Evolutionary conservation across 352 stramenopile species (phyloP).

Genomic region (Phytopythium aichiense): DNA sequence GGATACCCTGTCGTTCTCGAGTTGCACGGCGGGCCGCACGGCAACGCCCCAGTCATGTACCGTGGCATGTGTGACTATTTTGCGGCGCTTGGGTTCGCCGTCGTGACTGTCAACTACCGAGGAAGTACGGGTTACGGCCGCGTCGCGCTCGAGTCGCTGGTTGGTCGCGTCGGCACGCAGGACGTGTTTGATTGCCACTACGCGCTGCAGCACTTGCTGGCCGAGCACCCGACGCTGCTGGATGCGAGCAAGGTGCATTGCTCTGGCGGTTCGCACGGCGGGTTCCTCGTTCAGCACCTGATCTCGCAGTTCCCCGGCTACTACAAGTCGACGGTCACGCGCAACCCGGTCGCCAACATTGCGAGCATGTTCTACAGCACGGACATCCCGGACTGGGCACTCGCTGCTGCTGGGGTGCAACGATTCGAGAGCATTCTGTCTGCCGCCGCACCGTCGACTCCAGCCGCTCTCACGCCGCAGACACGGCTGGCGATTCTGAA

Average conservation of each 20-base stretch:
- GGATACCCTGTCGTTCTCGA: slow-evolving; percentile 80
- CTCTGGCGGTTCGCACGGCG: slow-evolving; percentile 94
- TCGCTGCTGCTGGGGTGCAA: slow-evolving; percentile 80
- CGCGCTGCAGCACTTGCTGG: slow-evolving; percentile 67
- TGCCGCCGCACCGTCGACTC: slow-evolving; percentile 22
- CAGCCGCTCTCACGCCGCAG: slow-evolving; percentile 34
- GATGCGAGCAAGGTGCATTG: slow-evolving; percentile 85
- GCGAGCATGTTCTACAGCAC: slow-evolving; percentile 90
- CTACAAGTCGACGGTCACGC: slow-evolving; percentile 88
- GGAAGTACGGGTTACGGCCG: slow-evolving; percentile 94
- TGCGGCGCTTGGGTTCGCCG: slow-evolving; percentile 83
- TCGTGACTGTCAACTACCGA: slow-evolving; percentile 95
- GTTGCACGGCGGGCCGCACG: slow-evolving; percentile 92
- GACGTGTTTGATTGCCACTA: slow-evolving; percentile 93
- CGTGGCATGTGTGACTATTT: slow-evolving; percentile 88
- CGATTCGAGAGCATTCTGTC: slow-evolving; percentile 85
- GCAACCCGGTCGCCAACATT: slow-evolving; percentile 95
- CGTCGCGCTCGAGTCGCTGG: slow-evolving; percentile 83
- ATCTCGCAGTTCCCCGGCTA: slow-evolving; percentile 93
- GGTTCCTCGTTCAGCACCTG: slow-evolving; percentile 92
- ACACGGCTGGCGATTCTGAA: slow-evolving; percentile 54
- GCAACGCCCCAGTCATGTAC: slow-evolving; percentile 84
- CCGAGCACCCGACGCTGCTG: slow-evolving; percentile 46
- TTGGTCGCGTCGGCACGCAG: slow-evolving; percentile 87
- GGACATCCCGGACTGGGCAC: slow-evolving; percentile 97